A percentile compares a stretch with the other conserved stretches of the same genome.
These are phyloP conservation scores for Rhytidiadelphus loreus DNA, from an alignment of 225 moss, liverwort and hornwort genomes.

Conservation along the genomic window DNA sequence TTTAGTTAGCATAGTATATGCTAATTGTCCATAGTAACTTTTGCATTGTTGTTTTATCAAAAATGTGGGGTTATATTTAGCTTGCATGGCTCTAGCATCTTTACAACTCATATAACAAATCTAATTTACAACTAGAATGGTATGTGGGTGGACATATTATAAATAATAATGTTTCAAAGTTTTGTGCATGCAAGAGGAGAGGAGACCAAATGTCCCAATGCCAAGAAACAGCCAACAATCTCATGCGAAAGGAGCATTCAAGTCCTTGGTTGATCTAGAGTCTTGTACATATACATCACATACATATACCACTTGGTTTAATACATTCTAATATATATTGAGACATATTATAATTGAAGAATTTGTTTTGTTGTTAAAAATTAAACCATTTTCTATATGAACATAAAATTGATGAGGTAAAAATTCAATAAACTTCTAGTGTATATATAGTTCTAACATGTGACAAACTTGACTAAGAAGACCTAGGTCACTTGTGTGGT, in stretches of 20 bases:
- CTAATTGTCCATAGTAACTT: fast-evolving
- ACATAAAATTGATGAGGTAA: background rate
- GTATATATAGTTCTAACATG: no score
- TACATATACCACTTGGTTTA: background rate
- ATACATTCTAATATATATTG: no score
- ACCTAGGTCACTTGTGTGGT: background rate
- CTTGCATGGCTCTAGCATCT: background rate
- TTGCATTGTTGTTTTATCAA: background rate
- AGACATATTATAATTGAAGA: no score
- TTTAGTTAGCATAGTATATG: background rate
- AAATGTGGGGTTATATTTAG: background rate
- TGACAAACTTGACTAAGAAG: background rate
- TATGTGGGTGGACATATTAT: no score
- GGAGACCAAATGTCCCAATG: background rate
- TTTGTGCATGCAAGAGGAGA: background rate
- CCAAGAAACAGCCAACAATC: background rate
- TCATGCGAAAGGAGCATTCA: background rate
- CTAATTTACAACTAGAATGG: background rate
- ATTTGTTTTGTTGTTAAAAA: background rate
- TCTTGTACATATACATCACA: background rate
- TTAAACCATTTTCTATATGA: no score
- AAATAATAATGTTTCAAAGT: no score
- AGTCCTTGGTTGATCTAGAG: no score
- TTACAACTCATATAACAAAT: background rate
- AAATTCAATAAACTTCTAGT: background rate